phyloP scores from a whole-genome alignment of 768 basidiomycete species.

The Russula emetica region DNA sequence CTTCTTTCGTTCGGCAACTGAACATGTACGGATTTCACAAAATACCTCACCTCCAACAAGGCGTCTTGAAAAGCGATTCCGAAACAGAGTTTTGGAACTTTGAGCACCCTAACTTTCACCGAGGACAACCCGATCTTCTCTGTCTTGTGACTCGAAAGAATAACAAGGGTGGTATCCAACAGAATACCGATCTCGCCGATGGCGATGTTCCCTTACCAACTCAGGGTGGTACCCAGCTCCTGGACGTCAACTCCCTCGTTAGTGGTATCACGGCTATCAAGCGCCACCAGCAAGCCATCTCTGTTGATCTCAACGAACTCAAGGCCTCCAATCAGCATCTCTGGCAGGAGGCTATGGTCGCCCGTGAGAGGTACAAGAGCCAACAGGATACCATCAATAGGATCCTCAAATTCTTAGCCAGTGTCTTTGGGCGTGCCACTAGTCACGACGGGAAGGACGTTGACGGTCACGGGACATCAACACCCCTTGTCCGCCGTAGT shows the following conservation, averaged over 20 bases:
- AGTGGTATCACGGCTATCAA: constrained; percentile 83
- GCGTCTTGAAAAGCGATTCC: constrained; percentile 78
- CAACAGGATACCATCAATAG: constrained; percentile 96
- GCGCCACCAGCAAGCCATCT: constrained; percentile 89
- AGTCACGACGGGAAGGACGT: constrained; percentile 39
- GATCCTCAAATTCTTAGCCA: constrained; percentile 91
- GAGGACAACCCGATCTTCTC: constrained; percentile 84
- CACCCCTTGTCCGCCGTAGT: constrained; percentile 45
- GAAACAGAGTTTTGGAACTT: constrained; percentile 90
- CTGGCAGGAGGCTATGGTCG: constrained; percentile 87
- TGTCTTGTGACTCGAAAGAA: constrained; percentile 86
- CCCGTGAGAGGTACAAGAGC: constrained; percentile 78
- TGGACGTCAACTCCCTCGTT: constrained; percentile 77
- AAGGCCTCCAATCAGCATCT: constrained; percentile 82
- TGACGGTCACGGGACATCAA: constrained; percentile 34
- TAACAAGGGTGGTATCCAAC: constrained; percentile 25
- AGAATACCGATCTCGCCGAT: constrained; percentile 17
- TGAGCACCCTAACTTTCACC: constrained; percentile 81
- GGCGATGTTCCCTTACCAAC: constrained; percentile 20
- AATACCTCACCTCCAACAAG: constrained; percentile 94
- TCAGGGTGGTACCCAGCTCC: constrained; percentile 46
- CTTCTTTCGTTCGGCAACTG: constrained; percentile 85
- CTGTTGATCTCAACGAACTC: constrained; percentile 80
- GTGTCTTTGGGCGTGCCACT: constrained; percentile 67
- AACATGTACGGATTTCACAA: constrained; percentile 97